These are phyloP conservation scores for Tolypocladium paradoxum DNA, from an alignment of 2,329 filamentous ascomycete species.

Conservation along the genomic window DNA sequence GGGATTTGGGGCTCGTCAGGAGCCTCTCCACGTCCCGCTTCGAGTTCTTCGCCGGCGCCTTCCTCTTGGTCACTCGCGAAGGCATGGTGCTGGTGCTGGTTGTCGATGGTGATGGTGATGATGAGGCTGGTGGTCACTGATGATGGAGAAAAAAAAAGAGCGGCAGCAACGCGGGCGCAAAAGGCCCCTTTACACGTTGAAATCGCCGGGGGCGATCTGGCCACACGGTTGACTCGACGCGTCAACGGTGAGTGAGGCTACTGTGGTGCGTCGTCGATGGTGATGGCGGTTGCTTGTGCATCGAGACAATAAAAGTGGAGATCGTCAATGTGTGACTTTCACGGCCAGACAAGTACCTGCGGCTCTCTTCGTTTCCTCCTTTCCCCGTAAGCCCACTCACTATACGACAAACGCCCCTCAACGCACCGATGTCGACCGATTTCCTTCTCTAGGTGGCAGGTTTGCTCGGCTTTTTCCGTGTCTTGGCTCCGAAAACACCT, in stretches of 20 bases:
- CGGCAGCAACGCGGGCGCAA: background rate
- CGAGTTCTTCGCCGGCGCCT: constrained; percentile 53
- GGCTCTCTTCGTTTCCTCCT: too few species aligned
- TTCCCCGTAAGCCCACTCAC: too few species aligned
- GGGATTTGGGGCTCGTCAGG: constrained; percentile 33
- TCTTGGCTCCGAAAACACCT: too few species aligned
- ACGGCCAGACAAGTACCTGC: background rate
- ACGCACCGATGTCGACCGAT: too few species aligned
- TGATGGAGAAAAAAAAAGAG: background rate
- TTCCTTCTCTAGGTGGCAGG: too few species aligned
- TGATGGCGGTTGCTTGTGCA: background rate
- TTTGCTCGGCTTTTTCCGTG: too few species aligned
- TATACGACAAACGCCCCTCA: too few species aligned
- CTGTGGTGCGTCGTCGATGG: background rate
- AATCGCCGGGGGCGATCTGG: background rate
- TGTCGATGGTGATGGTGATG: background rate
- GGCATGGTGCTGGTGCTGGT: background rate
- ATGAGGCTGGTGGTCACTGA: background rate
- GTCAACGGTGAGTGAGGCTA: background rate
- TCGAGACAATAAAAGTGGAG: background rate
- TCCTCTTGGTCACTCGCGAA: constrained; percentile 44
- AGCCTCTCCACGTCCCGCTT: constrained; percentile 55
- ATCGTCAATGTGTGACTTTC: background rate
- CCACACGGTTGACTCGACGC: background rate
- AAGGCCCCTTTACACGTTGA: background rate